phyloP scores from a whole-genome alignment of 345 rosid genomes.

The Odontarrhena argentea region DNA sequence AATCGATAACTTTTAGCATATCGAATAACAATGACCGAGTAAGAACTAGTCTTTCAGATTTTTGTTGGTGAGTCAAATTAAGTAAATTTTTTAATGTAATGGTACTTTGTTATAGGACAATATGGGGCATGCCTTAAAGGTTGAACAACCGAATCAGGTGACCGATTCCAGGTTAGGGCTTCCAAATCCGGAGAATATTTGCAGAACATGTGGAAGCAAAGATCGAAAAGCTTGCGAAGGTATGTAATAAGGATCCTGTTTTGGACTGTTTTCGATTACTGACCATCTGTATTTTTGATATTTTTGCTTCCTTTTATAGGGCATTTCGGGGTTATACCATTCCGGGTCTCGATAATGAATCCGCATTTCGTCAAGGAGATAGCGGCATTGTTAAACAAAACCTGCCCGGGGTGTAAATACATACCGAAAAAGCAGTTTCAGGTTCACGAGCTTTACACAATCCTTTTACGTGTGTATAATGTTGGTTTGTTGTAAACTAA shows the following conservation, averaged over 20 bases:
- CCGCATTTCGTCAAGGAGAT: constrained; percentile 77
- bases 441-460: constrained; percentile 26
- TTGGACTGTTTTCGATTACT: background rate
- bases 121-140: constrained; percentile 42
- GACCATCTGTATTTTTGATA: background rate
- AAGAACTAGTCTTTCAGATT: constrained; percentile 3
- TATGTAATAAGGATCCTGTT: constrained; percentile 31
- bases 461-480: background rate
- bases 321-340: constrained; percentile 75
- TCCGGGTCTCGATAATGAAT: constrained; percentile 55
- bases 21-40: constrained; percentile 34
- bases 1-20: constrained; percentile 32
- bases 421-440: constrained; percentile 51
- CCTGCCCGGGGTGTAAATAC: constrained; percentile 90
- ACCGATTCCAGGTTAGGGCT: constrained; percentile 75
- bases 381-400: constrained; percentile 61
- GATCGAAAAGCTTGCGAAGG: constrained; percentile 76
- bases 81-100: constrained; percentile 13
- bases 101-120: constrained; percentile 53
- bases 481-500: background rate
- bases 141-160: constrained; percentile 58
- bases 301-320: constrained; percentile 47
- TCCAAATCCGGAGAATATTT: constrained; percentile 63
- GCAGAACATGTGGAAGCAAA: constrained; percentile 72
- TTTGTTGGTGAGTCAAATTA: background rate